Percentiles rank a stretch among this genome's conserved stretches.
phyloP scores from a whole-genome alignment of 108 stramenopile genomes.

The Mediolabrus comicus region DNA sequence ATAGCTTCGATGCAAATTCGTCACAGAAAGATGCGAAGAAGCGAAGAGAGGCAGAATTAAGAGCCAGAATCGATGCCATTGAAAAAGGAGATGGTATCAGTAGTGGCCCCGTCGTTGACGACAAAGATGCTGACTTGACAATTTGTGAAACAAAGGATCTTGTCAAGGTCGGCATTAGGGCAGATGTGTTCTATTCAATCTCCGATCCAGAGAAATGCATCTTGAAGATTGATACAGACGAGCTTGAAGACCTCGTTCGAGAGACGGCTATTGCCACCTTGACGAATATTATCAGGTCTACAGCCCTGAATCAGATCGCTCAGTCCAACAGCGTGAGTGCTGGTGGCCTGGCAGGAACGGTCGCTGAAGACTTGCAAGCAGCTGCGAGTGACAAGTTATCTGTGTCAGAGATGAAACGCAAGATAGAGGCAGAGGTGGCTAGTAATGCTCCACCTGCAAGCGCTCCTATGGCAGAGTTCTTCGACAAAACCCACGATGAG shows the following conservation, averaged over 20 bases:
- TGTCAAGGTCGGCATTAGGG: slow-evolving; percentile 41
- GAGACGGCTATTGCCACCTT: slow-evolving; percentile 42
- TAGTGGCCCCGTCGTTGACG: not conserved
- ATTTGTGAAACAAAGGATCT: slow-evolving; percentile 47
- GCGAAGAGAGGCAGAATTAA: not conserved
- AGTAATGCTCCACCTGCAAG: not conserved
- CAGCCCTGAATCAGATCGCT: slow-evolving; percentile 41
- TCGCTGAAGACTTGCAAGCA: not conserved
- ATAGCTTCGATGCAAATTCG: no score
- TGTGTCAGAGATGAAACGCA: not conserved
- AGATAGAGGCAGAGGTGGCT: not conserved
- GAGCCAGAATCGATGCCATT: not conserved
- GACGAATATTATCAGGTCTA: slow-evolving; percentile 44
- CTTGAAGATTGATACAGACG: slow-evolving; percentile 18
- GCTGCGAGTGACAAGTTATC: not conserved
- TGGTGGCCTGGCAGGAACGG: not conserved
- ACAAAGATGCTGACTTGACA: slow-evolving; percentile 26
- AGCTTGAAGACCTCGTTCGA: slow-evolving; percentile 35
- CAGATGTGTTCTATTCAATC: slow-evolving; percentile 46
- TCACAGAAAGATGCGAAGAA: no score
- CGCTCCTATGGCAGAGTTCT: slow-evolving; percentile 13
- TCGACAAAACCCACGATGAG: slow-evolving; percentile 35
- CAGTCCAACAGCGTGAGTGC: slow-evolving; percentile 21
- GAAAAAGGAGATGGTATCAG: no score
- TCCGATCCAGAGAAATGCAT: slow-evolving; percentile 45